Conservation (phyloP, 2,329 filamentous ascomycete genomes). For the Thielaviopsis populi region DNA sequence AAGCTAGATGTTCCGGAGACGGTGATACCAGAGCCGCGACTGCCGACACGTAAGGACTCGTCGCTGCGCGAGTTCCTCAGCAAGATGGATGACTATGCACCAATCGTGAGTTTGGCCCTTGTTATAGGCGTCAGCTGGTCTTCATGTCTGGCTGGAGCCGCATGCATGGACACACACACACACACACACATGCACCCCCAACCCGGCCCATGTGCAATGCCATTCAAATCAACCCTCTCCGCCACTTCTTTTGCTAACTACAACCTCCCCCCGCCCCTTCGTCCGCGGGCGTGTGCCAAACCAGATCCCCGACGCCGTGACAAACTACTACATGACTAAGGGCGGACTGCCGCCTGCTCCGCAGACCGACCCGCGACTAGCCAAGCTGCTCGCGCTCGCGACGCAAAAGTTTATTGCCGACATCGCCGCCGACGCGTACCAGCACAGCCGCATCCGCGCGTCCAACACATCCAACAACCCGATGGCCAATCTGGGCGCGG, state of each 20-base stretch:
- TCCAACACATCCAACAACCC: conserved; percentile 79
- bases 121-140: neutral
- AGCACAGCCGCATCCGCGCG: conserved; percentile 91
- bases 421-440: conserved; percentile 92
- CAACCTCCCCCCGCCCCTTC: neutral
- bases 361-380: conserved; percentile 76
- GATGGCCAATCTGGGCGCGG: conserved; percentile 71
- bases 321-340: conserved; percentile 93
- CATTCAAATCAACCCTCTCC: neutral
- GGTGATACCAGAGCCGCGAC: conserved; percentile 39
- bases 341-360: conserved; percentile 87
- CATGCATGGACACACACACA: neutral
- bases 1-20: conserved; percentile 29
- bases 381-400: conserved; percentile 86
- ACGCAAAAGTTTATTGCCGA: conserved; percentile 98
- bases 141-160: neutral
- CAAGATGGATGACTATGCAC: conserved; percentile 97
- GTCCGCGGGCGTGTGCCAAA: neutral
- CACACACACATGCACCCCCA: too few species aligned
- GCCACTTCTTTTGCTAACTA: neutral
- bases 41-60: conserved; percentile 76
- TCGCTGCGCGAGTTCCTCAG: conserved; percentile 81
- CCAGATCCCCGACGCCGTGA: conserved; percentile 93
- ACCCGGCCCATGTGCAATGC: neutral
- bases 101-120: conserved; percentile 58